Evolutionary conservation across 164 flowering plant species (phyloP).

Genomic region (Berberis vulgaris): DNA sequence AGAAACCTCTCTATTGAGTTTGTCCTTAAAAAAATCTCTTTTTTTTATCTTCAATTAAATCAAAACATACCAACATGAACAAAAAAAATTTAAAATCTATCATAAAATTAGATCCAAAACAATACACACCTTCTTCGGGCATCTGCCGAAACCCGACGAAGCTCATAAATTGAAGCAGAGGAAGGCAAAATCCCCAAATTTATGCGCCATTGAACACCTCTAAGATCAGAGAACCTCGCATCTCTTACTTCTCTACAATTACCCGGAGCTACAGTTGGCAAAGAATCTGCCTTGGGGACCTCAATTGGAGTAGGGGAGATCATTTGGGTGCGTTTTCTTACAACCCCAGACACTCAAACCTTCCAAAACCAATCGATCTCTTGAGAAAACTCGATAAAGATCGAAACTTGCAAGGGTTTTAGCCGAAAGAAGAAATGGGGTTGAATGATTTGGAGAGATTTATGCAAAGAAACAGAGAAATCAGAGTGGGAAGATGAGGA

Average conservation of each 20-base stretch:
- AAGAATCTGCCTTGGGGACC: constrained; percentile 3
- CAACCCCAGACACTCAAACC: constrained; percentile 9
- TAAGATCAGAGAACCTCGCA: constrained; percentile 35
- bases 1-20: too few relatives aligned
- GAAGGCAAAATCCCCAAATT: constrained; percentile 75
- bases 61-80: neutral
- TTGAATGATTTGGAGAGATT: neutral
- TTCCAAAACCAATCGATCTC: neutral
- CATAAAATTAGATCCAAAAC: neutral
- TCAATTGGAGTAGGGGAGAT: constrained; percentile 14
- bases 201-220: constrained; percentile 89
- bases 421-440: constrained; percentile 4
- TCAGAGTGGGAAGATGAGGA: neutral
- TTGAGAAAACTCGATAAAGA: neutral
- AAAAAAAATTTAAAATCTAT: neutral
- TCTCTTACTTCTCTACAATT: constrained; percentile 5
- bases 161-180: constrained; percentile 55
- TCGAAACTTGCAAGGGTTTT: neutral
- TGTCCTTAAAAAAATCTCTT: too few relatives aligned
- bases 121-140: constrained; percentile 58
- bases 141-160: constrained; percentile 87
- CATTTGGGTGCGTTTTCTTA: neutral
- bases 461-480: neutral
- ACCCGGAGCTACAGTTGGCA: too few relatives aligned
- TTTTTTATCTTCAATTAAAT: neutral